Evolutionary conservation across 2,329 filamentous ascomycete species (phyloP).

Genomic region (Monosporascus sp.): DNA sequence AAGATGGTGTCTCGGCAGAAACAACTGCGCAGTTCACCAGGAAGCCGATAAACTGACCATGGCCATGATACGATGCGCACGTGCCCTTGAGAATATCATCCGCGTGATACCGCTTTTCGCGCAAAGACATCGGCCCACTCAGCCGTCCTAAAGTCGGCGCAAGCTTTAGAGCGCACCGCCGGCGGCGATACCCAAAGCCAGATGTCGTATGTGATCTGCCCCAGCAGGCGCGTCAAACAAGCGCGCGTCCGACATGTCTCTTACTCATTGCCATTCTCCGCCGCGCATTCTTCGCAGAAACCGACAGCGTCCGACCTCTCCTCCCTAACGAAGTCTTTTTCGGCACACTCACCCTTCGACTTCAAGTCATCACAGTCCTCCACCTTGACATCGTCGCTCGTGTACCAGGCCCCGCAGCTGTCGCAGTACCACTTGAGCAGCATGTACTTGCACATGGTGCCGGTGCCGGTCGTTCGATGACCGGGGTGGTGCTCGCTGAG

Average conservation of each 20-base stretch:
- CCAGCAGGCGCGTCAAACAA: no score
- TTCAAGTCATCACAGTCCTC: slow-evolving; percentile 20
- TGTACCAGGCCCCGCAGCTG: slow-evolving; percentile 27
- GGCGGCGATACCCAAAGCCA: no score
- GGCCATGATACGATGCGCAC: no score
- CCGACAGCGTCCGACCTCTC: slow-evolving; percentile 22
- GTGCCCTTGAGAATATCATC: no score
- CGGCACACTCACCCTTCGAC: slow-evolving; percentile 16
- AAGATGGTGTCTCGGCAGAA: no score
- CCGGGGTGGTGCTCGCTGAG: neutral
- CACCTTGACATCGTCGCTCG: slow-evolving; percentile 25
- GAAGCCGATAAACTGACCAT: no score
- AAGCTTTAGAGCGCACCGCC: no score
- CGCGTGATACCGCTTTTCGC: no score
- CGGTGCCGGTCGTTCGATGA: neutral
- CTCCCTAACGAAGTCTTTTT: slow-evolving; percentile 16
- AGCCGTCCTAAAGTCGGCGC: no score
- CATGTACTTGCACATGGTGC: slow-evolving; percentile 24
- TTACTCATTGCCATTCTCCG: slow-evolving; percentile 11
- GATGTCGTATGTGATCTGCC: no score
- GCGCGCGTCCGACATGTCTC: neutral
- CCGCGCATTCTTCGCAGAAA: slow-evolving; percentile 23
- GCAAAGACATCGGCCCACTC: no score
- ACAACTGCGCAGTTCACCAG: no score
- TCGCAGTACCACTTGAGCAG: slow-evolving; percentile 27